Base-by-base conservation (phyloP, 2,329 filamentous ascomycete species). In the Ceratocystis ficicola region DNA sequence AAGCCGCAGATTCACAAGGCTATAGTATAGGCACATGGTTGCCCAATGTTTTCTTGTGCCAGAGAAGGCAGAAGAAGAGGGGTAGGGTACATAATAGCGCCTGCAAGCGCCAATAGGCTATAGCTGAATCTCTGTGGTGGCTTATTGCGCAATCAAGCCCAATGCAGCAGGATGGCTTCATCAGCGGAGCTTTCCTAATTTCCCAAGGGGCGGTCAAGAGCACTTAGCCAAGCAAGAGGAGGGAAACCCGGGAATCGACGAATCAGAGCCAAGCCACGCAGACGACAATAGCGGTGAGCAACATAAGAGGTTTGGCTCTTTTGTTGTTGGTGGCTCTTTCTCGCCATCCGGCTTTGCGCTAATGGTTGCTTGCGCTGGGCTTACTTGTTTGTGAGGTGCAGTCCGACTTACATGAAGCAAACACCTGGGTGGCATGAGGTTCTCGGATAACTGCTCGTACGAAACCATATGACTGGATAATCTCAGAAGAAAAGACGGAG, bases 131-230 rank as follows among this genome's bases (percentile, higher is more conserved):
- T 59, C 28, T 59, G 17, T 30, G 52, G 17, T 59, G 52, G 52
- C 7, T 59, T 59, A 32, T 30, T 59, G 52, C 52, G 52, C 52
- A 59, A 59, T 32, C 52, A 12, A 32, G 52, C 52, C 52, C 28
- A 32, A 57, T n/a, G 22, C 28, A 30, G 25, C 17, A 28, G 17
- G 28, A 57, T 57, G 52, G 52, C 52, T 57, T 57, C 28, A 32
- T 28, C 4, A 28, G 12, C 25, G 17, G 28, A 17, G 22, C 52
- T 32, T 30, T 28, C 25, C 28, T 10, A 36, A 59, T 32, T 30
- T 30, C 25, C 28, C 52, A 59, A 59, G 28, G 52, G 52, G 52
- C 52, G 52, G 52, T 59, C 52, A 59, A 59, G 52, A 20, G 25
- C 25, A 52, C 8, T 41, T 32, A 20, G 25, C 2, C 52, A n/a